Base-by-base conservation (phyloP, 2,329 filamentous ascomycete species). In the Seiridium cupressi region DNA sequence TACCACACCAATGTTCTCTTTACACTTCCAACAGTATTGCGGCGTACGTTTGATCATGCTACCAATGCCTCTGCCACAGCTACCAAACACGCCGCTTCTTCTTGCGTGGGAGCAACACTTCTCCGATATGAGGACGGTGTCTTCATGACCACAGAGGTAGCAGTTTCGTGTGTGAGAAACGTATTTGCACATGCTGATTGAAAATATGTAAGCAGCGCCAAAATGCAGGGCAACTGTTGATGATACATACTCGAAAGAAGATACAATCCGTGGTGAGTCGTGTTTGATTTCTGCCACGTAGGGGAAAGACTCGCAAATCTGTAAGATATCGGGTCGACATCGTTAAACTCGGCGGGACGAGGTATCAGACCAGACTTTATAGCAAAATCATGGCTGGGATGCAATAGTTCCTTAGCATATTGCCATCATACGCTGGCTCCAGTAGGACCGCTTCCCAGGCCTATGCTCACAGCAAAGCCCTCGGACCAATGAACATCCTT, bases 91-190 rank as follows among this genome's bases (percentile, higher is more conserved):
- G 51, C 75, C 71, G 56, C 66, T 72, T 31, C 57, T 65, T 32
- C 66, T 67, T 3, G 74, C 74, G 1, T 55, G 62, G 2, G 68
- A 59, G 63, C 77, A 79, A 26, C 72, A 66, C 46, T 69, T 70
- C 57, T 79, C 77, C 0, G 76, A 77, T 40, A 79, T 77, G 55
- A 79, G 71, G 7, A 79, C 73, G 0, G 72, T 77, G 48, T 77
- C 74, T 62, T 77, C 71, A 26, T 63, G 62, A 51, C 66, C 62
- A 67, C 76, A 79, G 60, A 66, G 51, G 55, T 65, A 66, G 66
- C 76, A 79, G 58, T 72, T 60, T 60, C 72, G 71, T 42, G 76
- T 62, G 66, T 79, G 76, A 31, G 69, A 73, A 34, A 75, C 69
- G 67, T 76, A 78, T 62, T 69, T 71, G 61, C 77, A 79, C 76